A percentile compares a stretch with the other conserved stretches of the same genome.
Conservation (phyloP, 2,329 filamentous ascomycete species). For the Lecanicillium sp. region DNA sequence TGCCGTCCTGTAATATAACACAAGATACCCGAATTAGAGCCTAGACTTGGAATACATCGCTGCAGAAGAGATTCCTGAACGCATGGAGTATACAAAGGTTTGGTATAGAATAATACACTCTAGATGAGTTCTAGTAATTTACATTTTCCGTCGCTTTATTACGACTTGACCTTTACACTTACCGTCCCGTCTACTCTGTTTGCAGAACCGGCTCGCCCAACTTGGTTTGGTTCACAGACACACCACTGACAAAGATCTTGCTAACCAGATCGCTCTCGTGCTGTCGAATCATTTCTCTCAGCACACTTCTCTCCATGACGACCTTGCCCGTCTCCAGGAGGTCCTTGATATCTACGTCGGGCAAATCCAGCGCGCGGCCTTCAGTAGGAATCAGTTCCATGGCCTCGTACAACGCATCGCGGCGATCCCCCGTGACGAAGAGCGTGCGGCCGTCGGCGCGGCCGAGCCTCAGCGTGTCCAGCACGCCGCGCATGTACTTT, state of each 20-base stretch:
- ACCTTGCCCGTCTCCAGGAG: conserved; percentile 78
- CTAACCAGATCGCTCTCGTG: conserved; percentile 64
- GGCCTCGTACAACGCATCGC: conserved; percentile 59
- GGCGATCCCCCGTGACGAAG: conserved; percentile 60
- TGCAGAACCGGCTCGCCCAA: conserved; percentile 35
- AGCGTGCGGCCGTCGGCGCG: conserved; percentile 62
- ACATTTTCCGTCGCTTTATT: background rate
- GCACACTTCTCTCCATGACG: conserved; percentile 76
- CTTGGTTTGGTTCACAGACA: conserved; percentile 27
- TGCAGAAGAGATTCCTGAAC: background rate
- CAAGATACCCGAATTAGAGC: conserved; percentile 3
- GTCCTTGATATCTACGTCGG: conserved; percentile 95
- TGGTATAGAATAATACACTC: conserved; percentile 13
- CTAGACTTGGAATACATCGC: background rate
- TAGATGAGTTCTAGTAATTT: conserved; percentile 7
- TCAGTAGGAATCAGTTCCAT: conserved; percentile 59
- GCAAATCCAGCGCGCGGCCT: conserved; percentile 61
- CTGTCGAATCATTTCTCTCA: conserved; percentile 65
- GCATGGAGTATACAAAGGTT: conserved; percentile 1
- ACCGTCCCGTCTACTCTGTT: background rate
- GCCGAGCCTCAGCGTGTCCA: conserved; percentile 66
- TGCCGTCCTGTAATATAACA: background rate
- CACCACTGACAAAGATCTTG: conserved; percentile 39
- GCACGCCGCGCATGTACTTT: conserved; percentile 60
- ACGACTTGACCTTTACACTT: background rate